Conservation (phyloP, 2,329 filamentous ascomycete species). For the Kalaharituber pfeilii region DNA sequence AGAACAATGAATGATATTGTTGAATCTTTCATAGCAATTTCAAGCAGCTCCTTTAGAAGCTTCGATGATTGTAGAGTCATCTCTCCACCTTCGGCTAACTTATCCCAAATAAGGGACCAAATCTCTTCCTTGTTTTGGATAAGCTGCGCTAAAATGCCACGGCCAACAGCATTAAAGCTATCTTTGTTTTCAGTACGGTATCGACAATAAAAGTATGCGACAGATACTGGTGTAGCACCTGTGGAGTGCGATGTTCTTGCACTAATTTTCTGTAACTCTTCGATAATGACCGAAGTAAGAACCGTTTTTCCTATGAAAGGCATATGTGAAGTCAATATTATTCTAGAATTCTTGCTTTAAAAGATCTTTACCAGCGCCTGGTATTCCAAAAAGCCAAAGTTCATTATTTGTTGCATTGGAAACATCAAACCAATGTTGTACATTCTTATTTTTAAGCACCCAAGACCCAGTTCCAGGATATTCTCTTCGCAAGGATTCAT, state of each 20-base stretch:
- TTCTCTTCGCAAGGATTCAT: slow-evolving; percentile 9
- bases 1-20: slow-evolving; percentile 28
- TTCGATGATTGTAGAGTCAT: slow-evolving; percentile 21
- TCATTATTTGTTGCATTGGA: no score
- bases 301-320: slow-evolving; percentile 30
- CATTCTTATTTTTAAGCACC: slow-evolving; percentile 22
- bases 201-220: slow-evolving; percentile 31
- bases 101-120: slow-evolving; percentile 24
- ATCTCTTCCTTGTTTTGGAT: slow-evolving; percentile 22
- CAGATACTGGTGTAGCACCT: slow-evolving; percentile 19
- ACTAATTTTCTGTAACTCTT: slow-evolving; percentile 21
- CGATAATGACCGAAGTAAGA: slow-evolving; percentile 28
- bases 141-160: slow-evolving; percentile 26
- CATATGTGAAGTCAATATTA: slow-evolving; percentile 6
- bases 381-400: slow-evolving; percentile 30
- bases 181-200: slow-evolving; percentile 23
- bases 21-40: slow-evolving; percentile 23
- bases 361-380: slow-evolving; percentile 26
- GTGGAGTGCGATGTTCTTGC: no score
- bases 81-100: slow-evolving; percentile 21
- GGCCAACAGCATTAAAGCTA: slow-evolving; percentile 24
- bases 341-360: not conserved
- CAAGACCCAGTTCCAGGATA: slow-evolving; percentile 23
- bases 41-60: slow-evolving; percentile 24
- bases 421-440: slow-evolving; percentile 21